Conservation (phyloP, 495 filamentous ascomycete genomes). For the Chaetomium cochliodes region DNA sequence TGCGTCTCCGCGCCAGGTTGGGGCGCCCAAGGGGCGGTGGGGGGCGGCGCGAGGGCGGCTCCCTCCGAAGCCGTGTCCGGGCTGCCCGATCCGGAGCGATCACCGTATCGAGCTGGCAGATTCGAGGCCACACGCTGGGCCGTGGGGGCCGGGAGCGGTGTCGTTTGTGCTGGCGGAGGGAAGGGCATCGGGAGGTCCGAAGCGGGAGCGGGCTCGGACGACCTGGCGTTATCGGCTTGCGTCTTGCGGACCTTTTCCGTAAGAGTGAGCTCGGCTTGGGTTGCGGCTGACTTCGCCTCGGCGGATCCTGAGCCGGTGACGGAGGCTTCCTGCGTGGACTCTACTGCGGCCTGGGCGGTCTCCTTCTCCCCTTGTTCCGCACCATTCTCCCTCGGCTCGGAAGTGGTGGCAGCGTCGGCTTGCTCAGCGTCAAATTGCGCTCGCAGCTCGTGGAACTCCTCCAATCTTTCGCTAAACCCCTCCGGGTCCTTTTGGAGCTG, state of each 20-base stretch:
- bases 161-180: conserved; percentile 61
- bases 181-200: conserved; percentile 74
- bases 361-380: conserved; percentile 16
- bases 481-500: conserved; percentile 52
- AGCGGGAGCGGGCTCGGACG: conserved; percentile 59
- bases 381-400: conserved; percentile 23
- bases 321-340: conserved; percentile 9
- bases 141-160: conserved; percentile 80
- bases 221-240: conserved; percentile 55
- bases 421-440: conserved; percentile 57
- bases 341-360: background rate
- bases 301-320: conserved; percentile 1
- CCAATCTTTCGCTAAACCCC: conserved; percentile 53
- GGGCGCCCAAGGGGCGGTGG: conserved; percentile 92
- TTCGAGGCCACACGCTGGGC: conserved; percentile 81
- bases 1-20: conserved; percentile 66
- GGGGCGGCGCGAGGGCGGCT: conserved; percentile 50
- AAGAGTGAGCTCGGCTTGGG: conserved; percentile 57
- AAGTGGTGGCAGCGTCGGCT: conserved; percentile 20
- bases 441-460: conserved; percentile 56
- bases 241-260: conserved; percentile 89
- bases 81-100: conserved; percentile 72
- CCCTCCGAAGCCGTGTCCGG: conserved; percentile 51
- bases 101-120: conserved; percentile 73
- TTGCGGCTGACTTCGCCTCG: conserved; percentile 13